These are phyloP conservation scores for Trichothecium roseum DNA, from an alignment of 2,329 filamentous ascomycete genomes.

Conservation along the genomic window DNA sequence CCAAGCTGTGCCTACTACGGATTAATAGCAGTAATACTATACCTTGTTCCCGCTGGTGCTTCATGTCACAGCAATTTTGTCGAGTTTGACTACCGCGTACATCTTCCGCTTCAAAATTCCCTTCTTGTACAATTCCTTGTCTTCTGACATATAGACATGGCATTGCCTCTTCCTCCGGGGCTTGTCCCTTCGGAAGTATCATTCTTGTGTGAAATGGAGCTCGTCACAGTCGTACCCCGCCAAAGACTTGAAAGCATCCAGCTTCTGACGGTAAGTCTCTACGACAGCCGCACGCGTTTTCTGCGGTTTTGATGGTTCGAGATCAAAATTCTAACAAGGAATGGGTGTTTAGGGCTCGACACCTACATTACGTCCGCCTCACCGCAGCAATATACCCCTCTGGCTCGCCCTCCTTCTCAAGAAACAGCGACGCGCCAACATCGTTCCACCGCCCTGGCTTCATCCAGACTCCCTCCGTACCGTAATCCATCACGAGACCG, in stretches of 20 bases:
- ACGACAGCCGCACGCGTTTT: conserved; percentile 6
- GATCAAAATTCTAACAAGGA: too few species aligned
- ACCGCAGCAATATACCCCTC: conserved; percentile 69
- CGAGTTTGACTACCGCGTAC: too few species aligned
- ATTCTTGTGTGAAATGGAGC: conserved; percentile 96
- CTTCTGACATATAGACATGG: conserved; percentile 24
- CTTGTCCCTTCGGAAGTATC: conserved; percentile 81
- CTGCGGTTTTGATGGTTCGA: too few species aligned
- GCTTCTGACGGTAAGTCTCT: conserved; percentile 66
- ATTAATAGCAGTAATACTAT: too few species aligned
- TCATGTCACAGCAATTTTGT: too few species aligned
- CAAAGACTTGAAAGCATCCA: conserved; percentile 80
- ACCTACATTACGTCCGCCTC: conserved; percentile 66
- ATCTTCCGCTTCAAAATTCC: too few species aligned
- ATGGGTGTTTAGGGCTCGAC: conserved; percentile 87
- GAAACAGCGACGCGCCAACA: conserved; percentile 87
- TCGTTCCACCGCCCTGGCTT: conserved; percentile 84
- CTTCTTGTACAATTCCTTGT: not conserved
- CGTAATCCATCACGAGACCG: conserved; percentile 74
- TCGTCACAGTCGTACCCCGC: conserved; percentile 83
- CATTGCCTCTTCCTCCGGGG: conserved; percentile 37
- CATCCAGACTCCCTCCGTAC: conserved; percentile 62
- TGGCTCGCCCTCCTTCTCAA: conserved; percentile 96
- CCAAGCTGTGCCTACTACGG: too few species aligned
- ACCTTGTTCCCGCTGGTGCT: too few species aligned